Base-by-base conservation (phyloP, 129 eudicot species). In the Oenanthe sinensis region DNA sequence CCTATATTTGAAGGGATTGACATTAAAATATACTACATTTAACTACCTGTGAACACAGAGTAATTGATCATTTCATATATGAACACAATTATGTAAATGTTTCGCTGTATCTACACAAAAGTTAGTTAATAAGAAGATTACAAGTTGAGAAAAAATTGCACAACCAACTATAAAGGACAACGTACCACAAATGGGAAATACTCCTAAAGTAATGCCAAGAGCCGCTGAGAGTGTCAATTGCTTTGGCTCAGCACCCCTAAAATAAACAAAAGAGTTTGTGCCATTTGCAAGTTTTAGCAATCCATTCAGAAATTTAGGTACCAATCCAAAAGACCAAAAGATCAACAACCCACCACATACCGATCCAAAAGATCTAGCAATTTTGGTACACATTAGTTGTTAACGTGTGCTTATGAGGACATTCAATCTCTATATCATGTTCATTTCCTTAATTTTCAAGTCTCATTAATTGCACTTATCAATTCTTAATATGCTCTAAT, bases 161-260 rank as follows among this genome's bases (percentile, higher is more conserved):
- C n/a, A 45, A 46, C 20, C 60, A n/a, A n/a, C 39, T 46, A 16
- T 10, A 74, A 12, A 22, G 4, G 20, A 49, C 22, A 39, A 74
- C 87, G 62, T 88, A 94, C 98, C 98, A 80, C 91, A 88, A 48
- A 94, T 90, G 15, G 98, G 98, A 82, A 94, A 94, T 28, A 91
- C 47, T 74, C 98, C 98, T 60, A 94, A 82, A 4, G 97, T 87
- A 79, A 88, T 79, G 26, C 98, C 98, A 43, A 94, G 87, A 47
- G 97, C 89, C 36, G 92, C 89, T 1, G 97, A 94, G 74, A 94
- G 88, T 26, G 98, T 96, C 86, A 94, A 83, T 84, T 89, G 96
- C 87, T 83, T 94, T 12, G 98, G 98, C 83, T 91, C 98, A 63
- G 93, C 87, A 82, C 98, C 98, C 92, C 98, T 94, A 63, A 62